These are phyloP conservation scores for Ogataea naganishii DNA, from an alignment of 805 yeast genomes.

Conservation along the genomic window DNA sequence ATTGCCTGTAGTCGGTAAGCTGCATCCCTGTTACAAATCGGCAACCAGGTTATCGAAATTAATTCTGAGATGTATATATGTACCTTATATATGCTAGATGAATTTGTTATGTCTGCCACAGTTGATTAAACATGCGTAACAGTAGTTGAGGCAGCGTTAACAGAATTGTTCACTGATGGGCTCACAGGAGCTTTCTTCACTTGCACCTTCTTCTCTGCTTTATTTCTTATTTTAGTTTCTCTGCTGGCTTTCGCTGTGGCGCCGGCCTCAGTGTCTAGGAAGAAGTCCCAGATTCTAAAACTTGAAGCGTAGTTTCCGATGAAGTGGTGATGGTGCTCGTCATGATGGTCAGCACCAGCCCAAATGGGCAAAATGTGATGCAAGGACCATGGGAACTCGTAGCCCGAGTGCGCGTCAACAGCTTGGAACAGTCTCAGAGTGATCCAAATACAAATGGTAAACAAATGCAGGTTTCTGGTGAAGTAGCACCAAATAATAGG, in stretches of 20 bases:
- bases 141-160: constrained; percentile 5
- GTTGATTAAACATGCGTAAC: too few relatives aligned
- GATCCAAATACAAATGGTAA: constrained; percentile 88
- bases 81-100: too few relatives aligned
- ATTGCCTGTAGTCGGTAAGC: too few relatives aligned
- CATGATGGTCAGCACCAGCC: constrained; percentile 99
- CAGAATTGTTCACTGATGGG: neutral
- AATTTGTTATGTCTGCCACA: too few relatives aligned
- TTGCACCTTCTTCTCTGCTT: constrained; percentile 37
- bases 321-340: constrained; percentile 92
- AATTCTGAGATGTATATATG: too few relatives aligned
- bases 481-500: constrained; percentile 79
- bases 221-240: constrained; percentile 52
- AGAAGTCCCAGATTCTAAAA: constrained; percentile 93
- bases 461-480: constrained; percentile 71
- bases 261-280: constrained; percentile 86
- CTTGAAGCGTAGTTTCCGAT: constrained; percentile 92
- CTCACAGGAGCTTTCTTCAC: neutral
- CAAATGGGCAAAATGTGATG: constrained; percentile 90
- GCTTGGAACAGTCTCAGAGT: constrained; percentile 88
- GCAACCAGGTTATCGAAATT: too few relatives aligned
- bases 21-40: too few relatives aligned
- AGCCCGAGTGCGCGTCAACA: constrained; percentile 95
- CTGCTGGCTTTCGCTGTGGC: constrained; percentile 68
- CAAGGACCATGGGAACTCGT: constrained; percentile 95